Conservation (phyloP, 495 filamentous ascomycete species). For the Penicillium goetzii region DNA sequence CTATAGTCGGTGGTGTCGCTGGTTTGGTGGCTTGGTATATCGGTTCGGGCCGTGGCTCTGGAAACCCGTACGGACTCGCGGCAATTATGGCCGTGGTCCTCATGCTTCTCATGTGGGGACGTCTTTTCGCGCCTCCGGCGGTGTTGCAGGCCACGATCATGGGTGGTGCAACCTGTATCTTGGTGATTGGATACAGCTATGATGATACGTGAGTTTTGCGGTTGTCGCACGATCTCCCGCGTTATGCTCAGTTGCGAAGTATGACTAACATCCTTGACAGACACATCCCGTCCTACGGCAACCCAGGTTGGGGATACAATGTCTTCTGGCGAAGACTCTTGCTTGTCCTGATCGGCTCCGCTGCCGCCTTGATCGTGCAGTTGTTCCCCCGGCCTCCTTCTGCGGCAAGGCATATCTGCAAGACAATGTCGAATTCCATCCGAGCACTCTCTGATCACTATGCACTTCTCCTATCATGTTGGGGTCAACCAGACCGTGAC, state of each 20-base stretch:
- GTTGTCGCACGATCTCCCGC: neutral
- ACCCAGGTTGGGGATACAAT: conserved; percentile 47
- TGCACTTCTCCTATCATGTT: conserved; percentile 48
- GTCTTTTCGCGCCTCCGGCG: conserved; percentile 38
- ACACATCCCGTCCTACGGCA: conserved; percentile 46
- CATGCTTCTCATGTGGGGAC: conserved; percentile 41
- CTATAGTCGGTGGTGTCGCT: conserved; percentile 43
- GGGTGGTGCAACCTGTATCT: conserved; percentile 44
- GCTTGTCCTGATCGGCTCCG: conserved; percentile 46
- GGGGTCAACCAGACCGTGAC: conserved; percentile 34
- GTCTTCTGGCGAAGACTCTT: conserved; percentile 51
- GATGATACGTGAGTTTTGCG: conserved; percentile 41
- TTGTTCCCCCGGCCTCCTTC: conserved; percentile 50
- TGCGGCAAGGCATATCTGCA: conserved; percentile 46
- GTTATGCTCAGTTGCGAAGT: neutral
- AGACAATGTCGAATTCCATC: conserved; percentile 42
- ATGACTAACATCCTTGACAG: conserved; percentile 14
- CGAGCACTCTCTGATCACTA: conserved; percentile 49
- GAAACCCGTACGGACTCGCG: conserved; percentile 48
- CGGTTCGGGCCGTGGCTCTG: conserved; percentile 45
- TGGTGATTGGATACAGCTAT: conserved; percentile 46
- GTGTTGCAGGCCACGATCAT: conserved; percentile 43
- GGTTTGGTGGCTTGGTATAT: conserved; percentile 53
- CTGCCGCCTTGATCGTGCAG: conserved; percentile 44
- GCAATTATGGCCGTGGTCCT: conserved; percentile 43